These are phyloP conservation scores for Spergularia bocconei DNA, from an alignment of 148 eudicot genomes.

Conservation along the genomic window DNA sequence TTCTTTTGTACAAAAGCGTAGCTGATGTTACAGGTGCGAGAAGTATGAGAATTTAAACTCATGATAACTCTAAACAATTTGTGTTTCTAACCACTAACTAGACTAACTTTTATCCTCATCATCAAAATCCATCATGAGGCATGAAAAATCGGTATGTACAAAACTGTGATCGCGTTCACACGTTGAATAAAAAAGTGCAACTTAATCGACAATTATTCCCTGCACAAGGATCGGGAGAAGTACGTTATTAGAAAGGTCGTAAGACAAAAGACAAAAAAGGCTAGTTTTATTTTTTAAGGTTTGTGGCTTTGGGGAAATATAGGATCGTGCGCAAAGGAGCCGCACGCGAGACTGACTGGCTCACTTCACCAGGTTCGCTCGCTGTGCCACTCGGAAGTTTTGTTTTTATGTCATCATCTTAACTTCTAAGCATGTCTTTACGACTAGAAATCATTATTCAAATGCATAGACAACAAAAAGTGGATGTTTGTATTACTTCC, in stretches of 20 bases:
- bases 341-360: conserved; percentile 12
- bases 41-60: no score
- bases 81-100: no score
- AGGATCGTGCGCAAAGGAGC: conserved; percentile 18
- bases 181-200: no score
- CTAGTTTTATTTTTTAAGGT: background rate
- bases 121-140: no score
- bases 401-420: conserved; percentile 9
- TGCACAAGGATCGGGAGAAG: background rate
- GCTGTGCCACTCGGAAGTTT: background rate
- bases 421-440: conserved; percentile 4
- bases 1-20: no score
- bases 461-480: background rate
- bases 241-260: background rate
- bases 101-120: background rate
- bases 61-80: no score
- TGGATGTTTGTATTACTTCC: conserved; percentile 3
- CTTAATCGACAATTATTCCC: no score
- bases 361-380: background rate
- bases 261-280: background rate
- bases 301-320: conserved; percentile 1
- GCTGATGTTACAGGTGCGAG: no score
- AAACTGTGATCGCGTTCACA: no score
- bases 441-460: background rate
- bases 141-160: no score